Conservation (phyloP, 208 protist species). For the Naegleria lovaniensis region DNA sequence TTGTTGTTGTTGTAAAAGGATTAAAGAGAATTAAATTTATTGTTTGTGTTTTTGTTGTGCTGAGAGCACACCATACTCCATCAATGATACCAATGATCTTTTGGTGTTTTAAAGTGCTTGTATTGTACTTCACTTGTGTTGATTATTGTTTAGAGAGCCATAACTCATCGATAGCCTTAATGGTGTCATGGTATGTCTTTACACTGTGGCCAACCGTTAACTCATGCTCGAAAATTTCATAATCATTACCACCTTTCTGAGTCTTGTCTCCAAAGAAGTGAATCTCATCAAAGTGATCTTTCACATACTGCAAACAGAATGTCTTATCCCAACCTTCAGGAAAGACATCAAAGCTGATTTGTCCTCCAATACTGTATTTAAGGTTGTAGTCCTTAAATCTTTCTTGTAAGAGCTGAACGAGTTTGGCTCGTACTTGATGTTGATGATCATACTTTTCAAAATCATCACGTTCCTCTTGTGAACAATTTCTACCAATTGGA, state of each 20-base stretch:
- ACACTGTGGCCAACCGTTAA: slow-evolving; percentile 85
- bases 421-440: slow-evolving; percentile 83
- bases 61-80: too few relatives aligned
- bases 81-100: too few relatives aligned
- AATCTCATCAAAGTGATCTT: slow-evolving; percentile 89
- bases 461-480: slow-evolving; percentile 89
- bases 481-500: slow-evolving; percentile 97
- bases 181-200: slow-evolving; percentile 87
- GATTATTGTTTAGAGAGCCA: slow-evolving; percentile 1
- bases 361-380: slow-evolving; percentile 95
- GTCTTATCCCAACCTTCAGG: slow-evolving; percentile 99
- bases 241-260: slow-evolving; percentile 96
- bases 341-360: slow-evolving; percentile 99
- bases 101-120: too few relatives aligned
- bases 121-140: too few relatives aligned
- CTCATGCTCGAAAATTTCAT: slow-evolving; percentile 92
- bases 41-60: too few relatives aligned
- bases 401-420: slow-evolving; percentile 78
- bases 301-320: slow-evolving; percentile 92
- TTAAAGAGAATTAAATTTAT: too few relatives aligned
- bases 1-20: too few relatives aligned
- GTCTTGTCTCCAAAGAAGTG: slow-evolving; percentile 99
- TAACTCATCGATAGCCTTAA: slow-evolving; percentile 64
- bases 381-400: slow-evolving; percentile 73
- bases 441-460: slow-evolving; percentile 94